Base-by-base conservation (phyloP, 805 yeast species). In the Candida koratica region DNA sequence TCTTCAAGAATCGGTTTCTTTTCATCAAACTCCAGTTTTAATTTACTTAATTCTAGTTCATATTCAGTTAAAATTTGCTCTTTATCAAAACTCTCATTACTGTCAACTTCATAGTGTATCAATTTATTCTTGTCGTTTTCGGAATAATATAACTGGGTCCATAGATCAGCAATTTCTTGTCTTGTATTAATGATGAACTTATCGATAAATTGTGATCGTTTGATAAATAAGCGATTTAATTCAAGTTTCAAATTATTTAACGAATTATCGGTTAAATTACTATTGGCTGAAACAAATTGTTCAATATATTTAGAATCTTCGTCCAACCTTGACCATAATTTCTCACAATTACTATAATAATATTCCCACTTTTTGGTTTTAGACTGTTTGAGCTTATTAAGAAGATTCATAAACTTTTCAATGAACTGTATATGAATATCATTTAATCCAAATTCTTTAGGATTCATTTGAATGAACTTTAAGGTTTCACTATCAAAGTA, bases 151-250 rank as follows among this genome's bases (percentile, higher is more conserved):
- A 89, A 57, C 6, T 66, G 56, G 23, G 69, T 63, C 89, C 95
- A 88, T 8, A 75, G 59, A 3, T 65, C 71, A 26, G 67, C 69
- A 8, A 89, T 81, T 38, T 75, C 75, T 2, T 51, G 48, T 54
- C 90, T 69, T 2, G 83, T 67, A 30, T 77, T 83, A 5, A 62
- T 51, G 9, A 89, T 82, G 41, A 89, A 80, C 14, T 75, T 75
- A 34, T 83, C 80, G 14, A 89, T 75, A 45, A 74, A 73, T 38
- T 75, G 70, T 18, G 77, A 71, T 46, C 90, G 78, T 56, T 78
- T 75, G 17, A 64, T 58, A 31, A 73, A 69, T 17, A 89, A 64
- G 37, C 84, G 68, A 12, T 66, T 65, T 35, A 81, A 53, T 46
- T 87, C 88, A 17, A 46, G 43, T 35, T 74, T 69, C 41, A 80